Conservation (phyloP, 495 filamentous ascomycete genomes). For the Geopyxis carbonaria region DNA sequence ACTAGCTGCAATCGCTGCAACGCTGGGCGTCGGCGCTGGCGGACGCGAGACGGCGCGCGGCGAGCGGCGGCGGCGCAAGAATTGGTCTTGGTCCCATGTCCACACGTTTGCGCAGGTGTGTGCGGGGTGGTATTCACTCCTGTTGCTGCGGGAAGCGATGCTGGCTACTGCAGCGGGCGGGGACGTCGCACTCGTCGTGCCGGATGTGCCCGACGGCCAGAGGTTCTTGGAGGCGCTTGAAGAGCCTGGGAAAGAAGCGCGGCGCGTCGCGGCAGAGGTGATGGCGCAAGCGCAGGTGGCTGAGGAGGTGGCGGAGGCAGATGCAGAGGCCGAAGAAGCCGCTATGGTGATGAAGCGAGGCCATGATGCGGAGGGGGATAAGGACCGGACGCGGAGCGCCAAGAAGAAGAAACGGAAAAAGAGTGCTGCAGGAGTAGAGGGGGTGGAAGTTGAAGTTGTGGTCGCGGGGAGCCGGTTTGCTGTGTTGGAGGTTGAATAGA, state of each 20-base stretch:
- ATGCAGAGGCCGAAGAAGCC: neutral
- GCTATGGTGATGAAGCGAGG: neutral
- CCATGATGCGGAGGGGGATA: no score
- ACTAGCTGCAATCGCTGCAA: no score
- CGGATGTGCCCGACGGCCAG: conserved; percentile 7
- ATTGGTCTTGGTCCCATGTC: conserved; percentile 17
- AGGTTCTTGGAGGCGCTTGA: conserved; percentile 4
- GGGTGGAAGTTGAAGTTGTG: no score
- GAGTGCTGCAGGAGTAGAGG: no score
- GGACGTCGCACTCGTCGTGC: neutral
- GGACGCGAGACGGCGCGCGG: neutral
- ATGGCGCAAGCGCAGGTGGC: neutral
- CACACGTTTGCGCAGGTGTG: conserved; percentile 18
- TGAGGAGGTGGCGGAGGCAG: neutral
- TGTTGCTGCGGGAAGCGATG: conserved; percentile 13
- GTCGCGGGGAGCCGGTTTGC: no score
- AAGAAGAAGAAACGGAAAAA: no score
- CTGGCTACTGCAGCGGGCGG: neutral
- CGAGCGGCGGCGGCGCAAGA: neutral
- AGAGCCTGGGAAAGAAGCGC: neutral
- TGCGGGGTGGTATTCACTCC: conserved; percentile 20
- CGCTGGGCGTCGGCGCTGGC: no score
- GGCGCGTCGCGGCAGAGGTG: neutral
- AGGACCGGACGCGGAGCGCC: no score
- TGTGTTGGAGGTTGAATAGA: no score